These are phyloP conservation scores for Catunica adiposa DNA, from an alignment of 2,329 filamentous ascomycete genomes.

Conservation along the genomic window DNA sequence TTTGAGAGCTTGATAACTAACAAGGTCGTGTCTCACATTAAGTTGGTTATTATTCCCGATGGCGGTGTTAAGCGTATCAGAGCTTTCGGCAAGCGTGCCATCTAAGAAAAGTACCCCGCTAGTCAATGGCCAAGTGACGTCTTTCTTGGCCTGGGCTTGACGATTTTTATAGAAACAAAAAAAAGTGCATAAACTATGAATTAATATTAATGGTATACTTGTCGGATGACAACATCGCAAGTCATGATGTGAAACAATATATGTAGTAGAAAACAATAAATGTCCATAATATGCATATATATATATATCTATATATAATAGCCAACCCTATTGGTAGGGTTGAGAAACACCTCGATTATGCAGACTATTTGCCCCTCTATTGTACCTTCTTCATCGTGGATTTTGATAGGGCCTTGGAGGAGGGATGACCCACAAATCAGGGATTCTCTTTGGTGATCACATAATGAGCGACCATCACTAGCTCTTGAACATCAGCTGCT, in stretches of 20 bases:
- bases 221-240: too few species aligned
- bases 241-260: too few species aligned
- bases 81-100: slow-evolving; percentile 29
- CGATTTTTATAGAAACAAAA: background rate
- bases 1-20: slow-evolving; percentile 41
- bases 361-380: background rate
- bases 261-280: too few species aligned
- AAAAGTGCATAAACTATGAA: too few species aligned
- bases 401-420: background rate
- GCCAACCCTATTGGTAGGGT: background rate
- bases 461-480: background rate
- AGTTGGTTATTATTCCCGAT: slow-evolving; percentile 84
- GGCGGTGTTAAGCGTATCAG: slow-evolving; percentile 81
- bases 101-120: slow-evolving; percentile 3
- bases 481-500: background rate
- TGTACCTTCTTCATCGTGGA: background rate
- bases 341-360: background rate
- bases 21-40: slow-evolving; percentile 60
- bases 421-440: background rate
- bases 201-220: too few species aligned
- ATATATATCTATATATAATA: background rate
- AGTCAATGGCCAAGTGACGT: background rate
- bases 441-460: background rate
- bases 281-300: too few species aligned
- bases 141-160: background rate